These are phyloP conservation scores for Elaeis guineensis DNA, from an alignment of 176 grass and related monocot genomes.

Conservation along the genomic window DNA sequence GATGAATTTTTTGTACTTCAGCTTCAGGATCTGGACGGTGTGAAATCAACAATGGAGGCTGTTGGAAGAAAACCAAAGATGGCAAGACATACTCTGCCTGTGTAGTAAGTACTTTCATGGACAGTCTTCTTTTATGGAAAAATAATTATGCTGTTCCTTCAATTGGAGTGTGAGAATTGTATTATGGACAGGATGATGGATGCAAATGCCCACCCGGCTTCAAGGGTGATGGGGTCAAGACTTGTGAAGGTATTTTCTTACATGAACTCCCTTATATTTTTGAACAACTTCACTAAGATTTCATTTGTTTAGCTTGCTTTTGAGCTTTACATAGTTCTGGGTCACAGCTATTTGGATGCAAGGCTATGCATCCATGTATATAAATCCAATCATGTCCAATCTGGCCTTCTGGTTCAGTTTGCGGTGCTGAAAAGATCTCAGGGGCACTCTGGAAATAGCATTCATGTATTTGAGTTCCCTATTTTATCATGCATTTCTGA, in stretches of 20 bases:
- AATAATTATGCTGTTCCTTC: no score
- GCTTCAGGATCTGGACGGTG: conserved; percentile 75
- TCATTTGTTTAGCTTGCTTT: no score
- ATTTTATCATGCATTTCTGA: not conserved
- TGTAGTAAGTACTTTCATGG: conserved; percentile 43
- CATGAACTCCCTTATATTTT: not conserved
- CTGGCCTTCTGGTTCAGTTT: no score
- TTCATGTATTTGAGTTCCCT: no score
- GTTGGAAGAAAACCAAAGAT: conserved; percentile 75
- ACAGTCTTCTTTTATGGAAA: not conserved
- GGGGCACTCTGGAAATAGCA: no score
- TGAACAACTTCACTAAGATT: no score
- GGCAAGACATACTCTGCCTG: conserved; percentile 66
- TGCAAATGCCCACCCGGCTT: conserved; percentile 85
- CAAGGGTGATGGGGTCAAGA: conserved; percentile 66
- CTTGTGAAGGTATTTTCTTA: conserved; percentile 59
- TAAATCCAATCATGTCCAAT: no score
- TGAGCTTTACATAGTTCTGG: no score
- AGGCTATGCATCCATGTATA: no score
- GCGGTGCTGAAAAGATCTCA: no score
- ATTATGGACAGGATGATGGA: conserved; percentile 48
- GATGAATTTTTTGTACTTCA: conserved; percentile 24
- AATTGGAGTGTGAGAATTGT: not conserved
- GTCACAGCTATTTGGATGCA: no score
- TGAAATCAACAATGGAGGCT: conserved; percentile 88